These are phyloP conservation scores for Haberlea rhodopensis DNA, from an alignment of 257 asterid genomes.

Conservation along the genomic window DNA sequence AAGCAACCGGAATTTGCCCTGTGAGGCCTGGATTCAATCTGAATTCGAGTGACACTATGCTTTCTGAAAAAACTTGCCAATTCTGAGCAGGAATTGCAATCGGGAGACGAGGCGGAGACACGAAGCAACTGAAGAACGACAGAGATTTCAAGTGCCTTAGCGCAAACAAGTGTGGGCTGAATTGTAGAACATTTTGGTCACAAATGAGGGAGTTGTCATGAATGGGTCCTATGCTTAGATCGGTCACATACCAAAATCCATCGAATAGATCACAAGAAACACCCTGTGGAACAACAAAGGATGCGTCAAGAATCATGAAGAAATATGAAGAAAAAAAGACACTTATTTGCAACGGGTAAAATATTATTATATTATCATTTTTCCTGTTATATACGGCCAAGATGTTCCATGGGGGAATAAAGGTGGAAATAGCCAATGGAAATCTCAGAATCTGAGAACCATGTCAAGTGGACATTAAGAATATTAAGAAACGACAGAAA, in stretches of 20 bases:
- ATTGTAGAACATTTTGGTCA: constrained; percentile 44
- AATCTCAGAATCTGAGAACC: constrained; percentile 17
- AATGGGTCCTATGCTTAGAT: constrained; percentile 70
- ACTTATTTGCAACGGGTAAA: too few relatives aligned
- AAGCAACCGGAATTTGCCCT: constrained; percentile 53
- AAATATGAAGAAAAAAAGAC: not conserved
- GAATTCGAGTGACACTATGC: constrained; percentile 63
- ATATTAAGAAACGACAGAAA: constrained; percentile 30
- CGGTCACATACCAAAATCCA: constrained; percentile 89
- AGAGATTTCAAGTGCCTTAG: constrained; percentile 67
- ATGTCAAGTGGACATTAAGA: constrained; percentile 16
- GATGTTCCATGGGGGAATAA: constrained; percentile 17
- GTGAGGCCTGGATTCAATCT: constrained; percentile 69
- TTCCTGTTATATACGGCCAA: not conserved
- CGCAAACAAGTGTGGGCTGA: constrained; percentile 52
- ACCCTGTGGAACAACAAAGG: constrained; percentile 56
- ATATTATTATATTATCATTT: too few relatives aligned
- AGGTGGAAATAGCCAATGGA: constrained; percentile 29
- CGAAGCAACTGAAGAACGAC: constrained; percentile 72
- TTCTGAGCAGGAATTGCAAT: constrained; percentile 48
- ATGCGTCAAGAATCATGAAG: too few relatives aligned
- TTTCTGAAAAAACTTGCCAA: constrained; percentile 58
- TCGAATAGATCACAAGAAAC: constrained; percentile 81
- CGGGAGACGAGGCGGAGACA: constrained; percentile 31
- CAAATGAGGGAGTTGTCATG: constrained; percentile 89